phyloP scores from a whole-genome alignment of 2,329 filamentous ascomycete genomes.

The Lecanosticta acicola region DNA sequence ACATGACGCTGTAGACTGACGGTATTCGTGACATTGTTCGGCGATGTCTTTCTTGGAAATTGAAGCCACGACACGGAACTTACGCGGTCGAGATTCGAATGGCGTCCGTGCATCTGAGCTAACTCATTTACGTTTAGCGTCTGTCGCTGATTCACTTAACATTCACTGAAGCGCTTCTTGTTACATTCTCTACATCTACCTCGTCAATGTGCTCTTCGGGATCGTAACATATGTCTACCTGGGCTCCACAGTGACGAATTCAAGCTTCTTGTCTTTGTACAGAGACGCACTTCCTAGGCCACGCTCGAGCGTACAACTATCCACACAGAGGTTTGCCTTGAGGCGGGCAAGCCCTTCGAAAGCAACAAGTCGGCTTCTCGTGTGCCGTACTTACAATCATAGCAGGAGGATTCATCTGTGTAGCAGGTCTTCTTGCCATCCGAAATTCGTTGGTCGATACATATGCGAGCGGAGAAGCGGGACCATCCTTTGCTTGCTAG shows the following conservation, averaged over 20 bases:
- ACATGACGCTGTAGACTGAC: too few species aligned
- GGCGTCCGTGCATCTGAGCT: too few species aligned
- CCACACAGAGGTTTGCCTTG: background rate
- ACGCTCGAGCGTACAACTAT: conserved; percentile 4
- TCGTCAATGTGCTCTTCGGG: conserved; percentile 49
- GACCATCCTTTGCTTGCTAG: conserved; percentile 28
- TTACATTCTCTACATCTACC: conserved; percentile 46
- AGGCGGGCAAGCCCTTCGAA: conserved; percentile 1
- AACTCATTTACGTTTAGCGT: too few species aligned
- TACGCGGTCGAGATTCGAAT: too few species aligned
- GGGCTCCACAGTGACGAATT: conserved; percentile 42
- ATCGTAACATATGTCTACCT: conserved; percentile 50
- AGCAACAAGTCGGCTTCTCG: background rate
- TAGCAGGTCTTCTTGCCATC: conserved; percentile 41
- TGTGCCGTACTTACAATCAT: conserved; percentile 41
- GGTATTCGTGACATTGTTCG: too few species aligned
- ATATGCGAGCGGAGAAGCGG: conserved; percentile 25
- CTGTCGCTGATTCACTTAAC: too few species aligned
- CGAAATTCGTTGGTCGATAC: conserved; percentile 29
- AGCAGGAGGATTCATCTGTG: conserved; percentile 45
- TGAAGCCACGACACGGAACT: too few species aligned
- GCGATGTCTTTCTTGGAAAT: too few species aligned
- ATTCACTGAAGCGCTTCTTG: too few species aligned
- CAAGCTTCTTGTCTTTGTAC: conserved; percentile 45
- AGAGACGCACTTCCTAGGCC: conserved; percentile 3